Conservation (phyloP, 768 basidiomycete species). For the Pulveroboletus ravenelii region DNA sequence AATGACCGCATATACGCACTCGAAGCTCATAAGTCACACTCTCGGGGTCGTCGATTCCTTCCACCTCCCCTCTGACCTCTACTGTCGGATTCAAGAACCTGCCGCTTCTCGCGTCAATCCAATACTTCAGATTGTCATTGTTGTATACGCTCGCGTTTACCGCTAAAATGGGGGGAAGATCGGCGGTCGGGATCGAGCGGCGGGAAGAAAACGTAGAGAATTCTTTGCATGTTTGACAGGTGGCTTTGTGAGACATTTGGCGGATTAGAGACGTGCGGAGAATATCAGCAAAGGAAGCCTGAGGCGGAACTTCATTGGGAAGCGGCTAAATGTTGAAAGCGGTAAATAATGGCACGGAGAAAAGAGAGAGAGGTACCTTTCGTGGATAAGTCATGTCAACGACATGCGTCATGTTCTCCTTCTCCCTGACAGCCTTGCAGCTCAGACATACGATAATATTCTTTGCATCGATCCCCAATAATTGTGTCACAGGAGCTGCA, state of each 20-base stretch:
- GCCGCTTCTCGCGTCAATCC: conserved; percentile 53
- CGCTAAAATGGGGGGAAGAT: conserved; percentile 79
- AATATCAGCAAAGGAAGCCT: conserved; percentile 59
- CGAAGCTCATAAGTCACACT: conserved; percentile 64
- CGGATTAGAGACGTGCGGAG: conserved; percentile 74
- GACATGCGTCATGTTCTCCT: conserved; percentile 77
- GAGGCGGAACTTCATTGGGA: conserved; percentile 35
- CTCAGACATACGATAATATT: conserved; percentile 69
- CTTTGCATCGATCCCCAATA: conserved; percentile 75
- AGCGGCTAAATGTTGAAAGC: conserved; percentile 23
- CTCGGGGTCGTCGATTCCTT: conserved; percentile 53
- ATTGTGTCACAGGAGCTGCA: conserved; percentile 77
- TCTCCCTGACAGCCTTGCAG: conserved; percentile 68
- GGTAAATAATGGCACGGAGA: not conserved
- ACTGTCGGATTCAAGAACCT: conserved; percentile 57
- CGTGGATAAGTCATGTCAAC: conserved; percentile 85
- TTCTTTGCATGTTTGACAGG: conserved; percentile 78
- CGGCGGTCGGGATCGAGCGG: conserved; percentile 56
- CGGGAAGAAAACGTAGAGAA: conserved; percentile 67
- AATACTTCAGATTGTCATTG: conserved; percentile 66
- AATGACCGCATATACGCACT: conserved; percentile 42
- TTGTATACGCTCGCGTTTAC: conserved; percentile 81
- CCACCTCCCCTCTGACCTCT: conserved; percentile 54
- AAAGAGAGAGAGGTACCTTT: conserved; percentile 46
- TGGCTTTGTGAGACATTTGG: conserved; percentile 80